These are phyloP conservation scores for Acacia pycnantha DNA, from an alignment of 331 rosid genomes.

Conservation along the genomic window DNA sequence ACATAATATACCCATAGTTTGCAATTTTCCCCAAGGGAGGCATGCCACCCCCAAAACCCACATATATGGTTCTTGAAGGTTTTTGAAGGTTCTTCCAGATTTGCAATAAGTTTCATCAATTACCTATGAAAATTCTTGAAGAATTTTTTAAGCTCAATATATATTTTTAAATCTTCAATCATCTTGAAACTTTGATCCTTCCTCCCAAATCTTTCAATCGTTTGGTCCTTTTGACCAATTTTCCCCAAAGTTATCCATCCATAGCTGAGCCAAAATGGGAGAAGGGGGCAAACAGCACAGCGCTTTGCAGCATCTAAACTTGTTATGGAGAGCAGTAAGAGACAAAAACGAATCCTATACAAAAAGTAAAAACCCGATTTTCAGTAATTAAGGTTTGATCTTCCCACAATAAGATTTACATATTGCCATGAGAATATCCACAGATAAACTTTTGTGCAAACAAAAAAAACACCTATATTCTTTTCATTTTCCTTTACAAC, in stretches of 20 bases:
- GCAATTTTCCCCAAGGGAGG: too few species aligned
- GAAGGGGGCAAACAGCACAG: background rate
- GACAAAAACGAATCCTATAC: background rate
- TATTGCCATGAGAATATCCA: background rate
- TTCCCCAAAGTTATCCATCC: background rate
- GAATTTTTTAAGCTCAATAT: too few species aligned
- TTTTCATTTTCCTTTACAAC: conserved; percentile 24
- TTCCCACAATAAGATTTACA: background rate
- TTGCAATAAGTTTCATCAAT: too few species aligned
- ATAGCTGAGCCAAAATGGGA: background rate
- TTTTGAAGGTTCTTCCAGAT: too few species aligned
- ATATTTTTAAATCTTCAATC: too few species aligned
- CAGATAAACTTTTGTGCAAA: conserved; percentile 9
- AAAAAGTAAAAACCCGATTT: background rate
- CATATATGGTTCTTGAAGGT: too few species aligned
- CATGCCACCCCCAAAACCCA: too few species aligned
- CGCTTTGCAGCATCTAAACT: background rate
- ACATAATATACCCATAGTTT: too few species aligned
- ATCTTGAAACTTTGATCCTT: background rate
- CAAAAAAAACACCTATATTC: background rate
- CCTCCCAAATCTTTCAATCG: background rate
- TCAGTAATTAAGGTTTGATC: background rate
- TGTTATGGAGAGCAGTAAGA: background rate
- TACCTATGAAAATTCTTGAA: too few species aligned
- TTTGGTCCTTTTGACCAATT: background rate